phyloP scores from a whole-genome alignment of 805 yeast species.

The Starmerella apis region DNA sequence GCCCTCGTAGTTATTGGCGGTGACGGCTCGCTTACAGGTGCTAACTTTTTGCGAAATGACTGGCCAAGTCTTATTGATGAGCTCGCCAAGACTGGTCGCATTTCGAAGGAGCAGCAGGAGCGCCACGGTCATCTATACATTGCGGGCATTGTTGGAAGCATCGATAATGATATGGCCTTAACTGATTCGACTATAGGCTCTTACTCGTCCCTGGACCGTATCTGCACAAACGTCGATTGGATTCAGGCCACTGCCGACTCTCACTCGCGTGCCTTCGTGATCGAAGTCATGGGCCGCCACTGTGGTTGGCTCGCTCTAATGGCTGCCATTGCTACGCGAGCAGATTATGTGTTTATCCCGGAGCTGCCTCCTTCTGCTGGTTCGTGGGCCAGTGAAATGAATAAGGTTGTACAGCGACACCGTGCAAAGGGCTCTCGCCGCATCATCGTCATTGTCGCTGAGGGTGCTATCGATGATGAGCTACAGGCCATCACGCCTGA shows the following conservation, averaged over 20 bases:
- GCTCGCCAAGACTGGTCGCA: slow-evolving; percentile 44
- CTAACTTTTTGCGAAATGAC: slow-evolving; percentile 84
- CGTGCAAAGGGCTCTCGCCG: slow-evolving; percentile 82
- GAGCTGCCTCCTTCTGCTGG: slow-evolving; percentile 74
- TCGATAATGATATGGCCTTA: slow-evolving; percentile 95
- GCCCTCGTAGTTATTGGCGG: slow-evolving; percentile 96
- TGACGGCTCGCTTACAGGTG: slow-evolving; percentile 97
- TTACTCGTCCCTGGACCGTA: slow-evolving; percentile 82
- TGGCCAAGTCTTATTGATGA: slow-evolving; percentile 86
- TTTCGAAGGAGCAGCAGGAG: slow-evolving; percentile 50
- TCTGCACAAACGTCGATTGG: slow-evolving; percentile 88
- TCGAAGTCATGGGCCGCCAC: slow-evolving; percentile 98
- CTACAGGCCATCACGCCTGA: slow-evolving; percentile 71
- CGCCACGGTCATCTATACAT: slow-evolving; percentile 66
- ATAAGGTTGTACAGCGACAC: slow-evolving; percentile 63
- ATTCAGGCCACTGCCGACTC: slow-evolving; percentile 96
- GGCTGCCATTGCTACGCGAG: slow-evolving; percentile 96
- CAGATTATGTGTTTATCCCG: slow-evolving; percentile 89
- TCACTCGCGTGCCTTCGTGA: slow-evolving; percentile 93
- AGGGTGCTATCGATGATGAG: slow-evolving; percentile 84
- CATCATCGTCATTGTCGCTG: slow-evolving; percentile 93
- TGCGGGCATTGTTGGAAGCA: slow-evolving; percentile 92
- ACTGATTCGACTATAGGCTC: slow-evolving; percentile 98
- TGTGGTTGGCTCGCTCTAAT: slow-evolving; percentile 98
- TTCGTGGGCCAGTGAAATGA: slow-evolving; percentile 74